Evolutionary conservation across 441 rosid species (phyloP), one percentile per base, ranked within the genome.

Genomic region (Croton setiger): DNA sequence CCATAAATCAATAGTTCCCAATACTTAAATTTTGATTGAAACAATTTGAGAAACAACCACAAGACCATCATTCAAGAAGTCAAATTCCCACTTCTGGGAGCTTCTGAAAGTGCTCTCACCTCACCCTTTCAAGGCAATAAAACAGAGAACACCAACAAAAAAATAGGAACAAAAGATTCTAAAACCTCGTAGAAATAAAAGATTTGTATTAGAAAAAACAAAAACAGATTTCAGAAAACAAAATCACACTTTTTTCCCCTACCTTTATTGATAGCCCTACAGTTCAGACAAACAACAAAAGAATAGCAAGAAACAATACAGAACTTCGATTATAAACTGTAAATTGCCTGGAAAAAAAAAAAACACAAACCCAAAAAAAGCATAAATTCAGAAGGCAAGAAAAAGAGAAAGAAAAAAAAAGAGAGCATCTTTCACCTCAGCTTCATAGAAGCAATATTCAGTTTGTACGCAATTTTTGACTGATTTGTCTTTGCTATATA

Each of bases 261-360:
- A 35, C 21, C 52, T 14, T 54, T n/a, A n/a, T 23, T 17, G 12
- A 45, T 13, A 48, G 12, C 33, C 43, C 31, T 8, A 35, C 35
- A 20, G 31, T 59, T 66, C 49, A 3, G 33, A 23, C 59, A 66
- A 66, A 54, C 71, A 72, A 60, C 60, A 56, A 43, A 35, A 60
- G 27, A 52, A 66, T 17, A 53, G 15, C 6, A 27, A n/a, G 33
- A 70, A 43, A 4, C 35, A 39, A 51, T 52, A 49, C 41, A 33
- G 12, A n/a, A 20, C 37, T 9, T 55, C 6, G 49, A 2, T 4
- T 45, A 15, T 20, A 7, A 15, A 43, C 70, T 43, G 14, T 5
- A 57, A 31, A 13, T 13, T n/a, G n/a, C n/a, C n/a, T 43, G 57
- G 36, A 44, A 45, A 7, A 31, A 1, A 18, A 41, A 45, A 21